Conservation (phyloP, 2,329 filamentous ascomycete genomes). For the Pyricularia grisea region DNA sequence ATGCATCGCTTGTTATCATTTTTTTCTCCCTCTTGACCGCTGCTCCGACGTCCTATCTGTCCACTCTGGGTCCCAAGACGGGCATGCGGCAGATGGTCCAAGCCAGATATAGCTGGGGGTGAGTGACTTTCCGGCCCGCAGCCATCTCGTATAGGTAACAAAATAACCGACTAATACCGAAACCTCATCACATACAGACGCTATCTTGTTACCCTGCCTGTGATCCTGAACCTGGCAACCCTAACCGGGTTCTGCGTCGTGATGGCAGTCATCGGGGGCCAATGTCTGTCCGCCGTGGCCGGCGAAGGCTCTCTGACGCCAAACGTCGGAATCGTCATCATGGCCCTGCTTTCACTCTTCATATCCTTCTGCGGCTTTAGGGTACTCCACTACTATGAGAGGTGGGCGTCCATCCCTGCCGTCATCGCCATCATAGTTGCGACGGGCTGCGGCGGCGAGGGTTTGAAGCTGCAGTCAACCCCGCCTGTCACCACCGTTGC, state of each 20-base stretch:
- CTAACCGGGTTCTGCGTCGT: constrained; percentile 55
- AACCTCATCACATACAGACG: constrained; percentile 20
- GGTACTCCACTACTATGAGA: constrained; percentile 12
- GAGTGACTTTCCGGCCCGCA: constrained; percentile 8
- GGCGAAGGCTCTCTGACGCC: not conserved
- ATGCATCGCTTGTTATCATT: constrained; percentile 48
- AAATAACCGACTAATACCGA: constrained; percentile 6
- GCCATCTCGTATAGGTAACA: not conserved
- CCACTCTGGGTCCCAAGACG: constrained; percentile 49
- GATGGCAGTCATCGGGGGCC: constrained; percentile 50
- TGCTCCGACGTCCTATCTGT: constrained; percentile 44
- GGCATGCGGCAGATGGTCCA: constrained; percentile 59
- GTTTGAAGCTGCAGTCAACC: constrained; percentile 15
- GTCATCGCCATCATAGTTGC: constrained; percentile 11
- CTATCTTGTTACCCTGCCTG: constrained; percentile 49
- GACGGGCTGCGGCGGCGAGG: constrained; percentile 9
- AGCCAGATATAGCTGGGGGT: constrained; percentile 54
- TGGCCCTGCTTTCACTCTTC: constrained; percentile 9
- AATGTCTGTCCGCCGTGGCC: constrained; percentile 45
- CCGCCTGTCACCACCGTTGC: constrained; percentile 27
- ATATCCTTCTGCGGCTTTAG: constrained; percentile 12
- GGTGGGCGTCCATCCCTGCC: constrained; percentile 12
- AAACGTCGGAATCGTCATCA: constrained; percentile 7
- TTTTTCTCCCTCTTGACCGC: constrained; percentile 52
- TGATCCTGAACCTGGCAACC: constrained; percentile 53